Conservation (phyloP, 2,329 filamentous ascomycete species). For the Biscogniauxia marginata region DNA sequence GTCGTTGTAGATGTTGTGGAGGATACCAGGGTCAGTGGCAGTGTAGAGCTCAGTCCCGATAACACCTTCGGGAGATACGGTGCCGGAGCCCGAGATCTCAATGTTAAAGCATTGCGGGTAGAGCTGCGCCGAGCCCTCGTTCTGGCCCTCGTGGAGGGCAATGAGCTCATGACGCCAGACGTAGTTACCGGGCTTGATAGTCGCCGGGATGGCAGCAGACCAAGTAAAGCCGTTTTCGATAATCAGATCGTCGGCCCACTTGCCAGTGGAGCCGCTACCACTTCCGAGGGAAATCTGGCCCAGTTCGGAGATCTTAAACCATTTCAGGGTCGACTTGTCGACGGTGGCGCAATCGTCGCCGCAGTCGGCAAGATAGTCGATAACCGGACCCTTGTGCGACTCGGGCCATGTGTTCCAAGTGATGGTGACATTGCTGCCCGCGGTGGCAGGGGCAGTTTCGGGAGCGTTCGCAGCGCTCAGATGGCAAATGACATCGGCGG, state of each 20-base stretch:
- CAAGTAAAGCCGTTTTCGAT: slow-evolving; percentile 46
- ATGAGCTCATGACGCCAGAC: slow-evolving; percentile 51
- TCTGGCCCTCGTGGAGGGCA: slow-evolving; percentile 42
- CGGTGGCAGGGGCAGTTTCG: slow-evolving; percentile 43
- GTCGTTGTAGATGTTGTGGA: slow-evolving; percentile 24
- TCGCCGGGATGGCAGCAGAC: slow-evolving; percentile 43
- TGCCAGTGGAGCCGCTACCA: slow-evolving; percentile 34
- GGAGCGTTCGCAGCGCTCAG: slow-evolving; percentile 33
- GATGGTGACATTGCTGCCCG: slow-evolving; percentile 57
- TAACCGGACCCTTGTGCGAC: slow-evolving; percentile 44
- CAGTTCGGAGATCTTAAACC: slow-evolving; percentile 30
- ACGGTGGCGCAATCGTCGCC: slow-evolving; percentile 29
- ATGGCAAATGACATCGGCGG: slow-evolving; percentile 40
- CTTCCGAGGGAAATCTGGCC: slow-evolving; percentile 38
- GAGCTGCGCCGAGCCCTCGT: slow-evolving; percentile 41
- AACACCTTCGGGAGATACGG: slow-evolving; percentile 44
- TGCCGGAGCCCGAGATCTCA: slow-evolving; percentile 50
- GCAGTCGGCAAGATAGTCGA: slow-evolving; percentile 37
- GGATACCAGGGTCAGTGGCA: slow-evolving; percentile 20
- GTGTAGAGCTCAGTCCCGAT: slow-evolving; percentile 37
- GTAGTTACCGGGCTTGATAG: slow-evolving; percentile 45
- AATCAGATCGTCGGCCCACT: slow-evolving; percentile 36
- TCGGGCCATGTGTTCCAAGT: slow-evolving; percentile 67
- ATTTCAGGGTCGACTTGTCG: slow-evolving; percentile 32
- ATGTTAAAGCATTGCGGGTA: slow-evolving; percentile 57